phyloP scores from a whole-genome alignment of 2,329 filamentous ascomycete species.

The Fusarium buxicola region DNA sequence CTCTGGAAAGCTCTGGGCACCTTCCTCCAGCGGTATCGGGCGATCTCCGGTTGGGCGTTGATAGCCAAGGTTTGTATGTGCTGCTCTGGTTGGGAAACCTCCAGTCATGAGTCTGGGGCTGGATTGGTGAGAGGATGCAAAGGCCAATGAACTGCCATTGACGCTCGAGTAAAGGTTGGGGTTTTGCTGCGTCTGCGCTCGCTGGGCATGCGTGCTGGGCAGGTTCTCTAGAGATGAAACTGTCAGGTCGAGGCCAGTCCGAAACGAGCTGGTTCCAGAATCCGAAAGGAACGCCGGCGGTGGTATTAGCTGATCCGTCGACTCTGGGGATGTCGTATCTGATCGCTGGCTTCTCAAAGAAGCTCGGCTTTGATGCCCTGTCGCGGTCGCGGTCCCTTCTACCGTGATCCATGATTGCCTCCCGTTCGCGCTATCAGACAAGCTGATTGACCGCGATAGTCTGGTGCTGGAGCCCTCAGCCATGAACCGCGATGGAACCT shows the following conservation, averaged over 20 bases:
- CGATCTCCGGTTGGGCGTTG: constrained; percentile 1
- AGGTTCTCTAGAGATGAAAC: constrained; percentile 47
- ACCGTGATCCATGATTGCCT: constrained; percentile 53
- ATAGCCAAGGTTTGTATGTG: constrained; percentile 1
- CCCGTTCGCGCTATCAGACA: constrained; percentile 40
- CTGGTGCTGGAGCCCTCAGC: constrained; percentile 41
- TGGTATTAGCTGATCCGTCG: constrained; percentile 49
- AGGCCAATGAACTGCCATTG: constrained; percentile 51
- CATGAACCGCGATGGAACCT: constrained; percentile 42
- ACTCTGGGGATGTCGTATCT: constrained; percentile 45
- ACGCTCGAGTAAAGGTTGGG: constrained; percentile 46
- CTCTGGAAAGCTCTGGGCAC: constrained; percentile 40
- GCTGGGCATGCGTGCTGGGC: constrained; percentile 37
- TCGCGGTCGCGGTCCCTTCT: constrained; percentile 42
- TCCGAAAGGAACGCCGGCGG: constrained; percentile 46
- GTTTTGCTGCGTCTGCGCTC: constrained; percentile 35
- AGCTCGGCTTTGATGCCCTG: constrained; percentile 41
- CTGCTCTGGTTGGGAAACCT: constrained; percentile 19
- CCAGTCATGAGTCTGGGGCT: constrained; percentile 40
- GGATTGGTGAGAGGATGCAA: constrained; percentile 47
- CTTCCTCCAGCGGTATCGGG: constrained; percentile 29
- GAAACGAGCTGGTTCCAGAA: constrained; percentile 42
- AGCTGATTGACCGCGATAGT: constrained; percentile 36
- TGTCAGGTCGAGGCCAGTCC: constrained; percentile 45
- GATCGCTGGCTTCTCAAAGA: constrained; percentile 44